Evolutionary conservation across 345 rosid genomes (phyloP), one percentile per base, ranked within the genome.

Genomic region (Alliaria petiolata): DNA sequence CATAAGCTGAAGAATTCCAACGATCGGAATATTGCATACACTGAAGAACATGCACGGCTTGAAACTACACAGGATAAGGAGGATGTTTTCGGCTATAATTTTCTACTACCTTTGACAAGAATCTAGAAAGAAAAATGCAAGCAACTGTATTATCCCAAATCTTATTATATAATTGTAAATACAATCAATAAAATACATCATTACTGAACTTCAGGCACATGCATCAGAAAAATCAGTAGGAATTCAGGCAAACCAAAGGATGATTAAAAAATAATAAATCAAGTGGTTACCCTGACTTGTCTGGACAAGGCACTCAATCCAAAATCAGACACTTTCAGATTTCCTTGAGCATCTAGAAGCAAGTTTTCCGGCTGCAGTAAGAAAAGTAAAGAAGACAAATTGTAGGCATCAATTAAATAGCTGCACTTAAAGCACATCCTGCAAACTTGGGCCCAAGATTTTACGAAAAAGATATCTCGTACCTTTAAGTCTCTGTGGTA

Each of bases 221-320:
- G 35, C 46, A 51, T 19, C 28, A 54, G 20, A 38, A 57, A 63
- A 33, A 20, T 55, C 28, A 55, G 42, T 16, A 26, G 25, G 17
- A 31, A 28, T 9, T 56, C 58, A 17, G 51, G 33, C 42, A 25
- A 39, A 30, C 5, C 28, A 69, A 61, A 51, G 46, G 35, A 55
- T 46, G 38, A 56, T 13, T 13, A 36, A 20, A 64, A 54, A 9
- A 63, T 36, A 19, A 16, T 36, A 8, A 20, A 8, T 13, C 3
- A 39, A n/a, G 56, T 25, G 78, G 85, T 84, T 67, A 95, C 98
- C 74, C 98, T 84, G 81, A 95, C 96, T 95, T 95, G 99, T 70
- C 93, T 96, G 63, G 97, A 93, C 51, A 95, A 80, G 50, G 99
- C 99, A 82, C 99, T 95, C 79, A 95, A 77, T 54, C 99, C 99